Base-by-base conservation (phyloP, 202 grass and related monocot genomes). In the Sporobolus alterniflorus region DNA sequence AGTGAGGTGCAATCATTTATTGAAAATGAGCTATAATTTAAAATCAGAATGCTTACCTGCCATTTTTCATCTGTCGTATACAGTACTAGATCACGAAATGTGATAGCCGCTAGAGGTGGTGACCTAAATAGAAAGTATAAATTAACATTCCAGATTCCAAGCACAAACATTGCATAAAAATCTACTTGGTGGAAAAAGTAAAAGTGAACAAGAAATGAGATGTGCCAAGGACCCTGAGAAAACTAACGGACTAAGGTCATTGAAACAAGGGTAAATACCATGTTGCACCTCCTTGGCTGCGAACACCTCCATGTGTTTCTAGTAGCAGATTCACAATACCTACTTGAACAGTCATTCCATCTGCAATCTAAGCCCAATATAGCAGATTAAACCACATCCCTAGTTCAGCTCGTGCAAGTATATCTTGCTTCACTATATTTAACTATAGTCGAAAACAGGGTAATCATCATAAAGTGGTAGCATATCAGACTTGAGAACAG, bases 21-120 rank as follows among this genome's bases (percentile, higher is more conserved):
- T 32, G 32, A 72, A 81, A 33, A 75, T 67, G 70, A 46, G 63
- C 2, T 30, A 60, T 32, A 76, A 84, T 50, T 66, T 25, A 42
- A 73, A 88, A 69, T 42, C 60, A 73, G 20, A 77, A 84, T 54
- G 30, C 77, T 22, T 92, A 99, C 97, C 97, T 99, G 91, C 97
- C 97, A 99, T 77, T 92, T 99, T 91, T 99, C 97, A 40, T 99
- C 89, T 77, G 97, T 99, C 59, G 93, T 96, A 65, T 94, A 99
- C 63, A 99, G 83, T 83, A 99, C 85, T 75, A 99, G 97, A 81
- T 94, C 81, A 25, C 91, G 89, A 59, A 99, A 94, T 74, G 97
- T 99, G 84, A 99, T 92, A 62, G 89, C 88, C 62, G 91, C 97
- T 83, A 99, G 72, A 2, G 97, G 97, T 55, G 97, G 90, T 86